Conservation (phyloP, 2,329 filamentous ascomycete species). For the Pseudodiploospora longispora region DNA sequence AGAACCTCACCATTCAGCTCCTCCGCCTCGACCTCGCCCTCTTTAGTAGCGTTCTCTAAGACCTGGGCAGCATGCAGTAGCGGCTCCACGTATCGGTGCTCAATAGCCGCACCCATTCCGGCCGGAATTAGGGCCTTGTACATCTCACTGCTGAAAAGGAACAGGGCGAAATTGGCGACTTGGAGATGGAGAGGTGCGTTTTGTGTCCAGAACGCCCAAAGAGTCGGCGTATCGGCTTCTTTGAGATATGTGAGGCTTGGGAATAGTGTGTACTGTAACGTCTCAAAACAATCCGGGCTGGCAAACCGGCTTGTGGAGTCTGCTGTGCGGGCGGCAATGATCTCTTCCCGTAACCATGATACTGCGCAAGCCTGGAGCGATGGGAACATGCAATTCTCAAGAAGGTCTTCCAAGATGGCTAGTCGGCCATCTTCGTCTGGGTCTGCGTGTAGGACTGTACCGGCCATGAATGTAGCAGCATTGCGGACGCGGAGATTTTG, state of each 20-base stretch:
- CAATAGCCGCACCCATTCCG: slow-evolving; percentile 49
- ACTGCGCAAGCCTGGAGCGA: slow-evolving; percentile 55
- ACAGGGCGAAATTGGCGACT: slow-evolving; percentile 52
- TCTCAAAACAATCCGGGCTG: slow-evolving; percentile 46
- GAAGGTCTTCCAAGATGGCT: slow-evolving; percentile 54
- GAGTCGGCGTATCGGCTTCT: slow-evolving; percentile 30
- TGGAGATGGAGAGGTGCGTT: slow-evolving; percentile 50
- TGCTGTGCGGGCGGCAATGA: slow-evolving; percentile 37
- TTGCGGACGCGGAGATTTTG: slow-evolving; percentile 46
- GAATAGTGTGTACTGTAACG: slow-evolving; percentile 54
- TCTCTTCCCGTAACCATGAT: slow-evolving; percentile 56
- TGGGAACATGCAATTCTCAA: slow-evolving; percentile 58
- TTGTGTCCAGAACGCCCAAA: slow-evolving; percentile 45
- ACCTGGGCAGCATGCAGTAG: slow-evolving; percentile 35
- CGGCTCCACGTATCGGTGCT: slow-evolving; percentile 51
- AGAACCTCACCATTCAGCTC: slow-evolving; percentile 19
- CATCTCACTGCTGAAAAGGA: slow-evolving; percentile 39
- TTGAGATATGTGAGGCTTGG: slow-evolving; percentile 44
- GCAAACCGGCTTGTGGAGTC: slow-evolving; percentile 35
- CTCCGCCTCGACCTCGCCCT: slow-evolving; percentile 24
- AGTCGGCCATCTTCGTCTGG: slow-evolving; percentile 51
- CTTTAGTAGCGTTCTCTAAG: slow-evolving; percentile 23
- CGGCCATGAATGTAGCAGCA: slow-evolving; percentile 45
- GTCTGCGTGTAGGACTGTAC: slow-evolving; percentile 47
- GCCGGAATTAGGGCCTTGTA: slow-evolving; percentile 43